Conservation (phyloP, 176 grass and related monocot species). For the Pontederia crassipes region DNA sequence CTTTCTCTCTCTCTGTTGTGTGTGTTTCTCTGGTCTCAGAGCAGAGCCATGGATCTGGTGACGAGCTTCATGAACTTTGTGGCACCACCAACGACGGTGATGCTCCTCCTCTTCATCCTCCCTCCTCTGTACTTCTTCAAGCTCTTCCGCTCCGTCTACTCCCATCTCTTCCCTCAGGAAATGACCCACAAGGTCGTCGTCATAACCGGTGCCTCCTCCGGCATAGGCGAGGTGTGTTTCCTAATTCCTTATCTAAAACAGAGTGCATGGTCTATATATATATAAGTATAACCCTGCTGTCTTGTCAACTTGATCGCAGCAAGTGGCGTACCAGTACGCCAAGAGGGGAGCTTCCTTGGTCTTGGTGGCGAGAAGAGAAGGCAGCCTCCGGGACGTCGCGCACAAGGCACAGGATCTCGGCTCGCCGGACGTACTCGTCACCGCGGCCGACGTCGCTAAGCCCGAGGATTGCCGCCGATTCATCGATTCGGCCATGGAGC, state of each 20-base stretch:
- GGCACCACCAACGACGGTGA: slow-evolving; percentile 30
- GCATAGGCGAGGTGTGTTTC: slow-evolving; percentile 57
- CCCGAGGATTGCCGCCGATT: slow-evolving; percentile 40
- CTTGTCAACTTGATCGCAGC: background rate
- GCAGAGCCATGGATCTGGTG: slow-evolving; percentile 15
- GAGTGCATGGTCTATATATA: too few species aligned
- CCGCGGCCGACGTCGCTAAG: slow-evolving; percentile 45
- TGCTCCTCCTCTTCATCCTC: slow-evolving; percentile 29
- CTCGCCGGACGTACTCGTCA: slow-evolving; percentile 53
- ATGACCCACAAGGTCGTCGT: slow-evolving; percentile 56
- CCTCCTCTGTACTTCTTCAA: slow-evolving; percentile 50
- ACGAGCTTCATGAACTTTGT: slow-evolving; percentile 34
- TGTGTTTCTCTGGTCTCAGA: background rate
- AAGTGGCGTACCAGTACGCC: slow-evolving; percentile 29
- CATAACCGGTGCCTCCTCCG: slow-evolving; percentile 69
- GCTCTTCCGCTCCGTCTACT: slow-evolving; percentile 34
- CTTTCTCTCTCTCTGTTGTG: slow-evolving; percentile 1
- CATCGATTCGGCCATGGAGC: slow-evolving; percentile 29
- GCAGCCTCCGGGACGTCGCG: slow-evolving; percentile 52
- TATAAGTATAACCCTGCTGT: background rate
- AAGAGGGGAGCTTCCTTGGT: slow-evolving; percentile 43
- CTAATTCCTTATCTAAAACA: too few species aligned
- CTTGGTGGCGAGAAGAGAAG: slow-evolving; percentile 64
- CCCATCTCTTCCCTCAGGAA: slow-evolving; percentile 37
- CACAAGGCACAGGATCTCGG: slow-evolving; percentile 31